Base-by-base conservation (phyloP, 345 rosid species). In the Triadica sebifera region DNA sequence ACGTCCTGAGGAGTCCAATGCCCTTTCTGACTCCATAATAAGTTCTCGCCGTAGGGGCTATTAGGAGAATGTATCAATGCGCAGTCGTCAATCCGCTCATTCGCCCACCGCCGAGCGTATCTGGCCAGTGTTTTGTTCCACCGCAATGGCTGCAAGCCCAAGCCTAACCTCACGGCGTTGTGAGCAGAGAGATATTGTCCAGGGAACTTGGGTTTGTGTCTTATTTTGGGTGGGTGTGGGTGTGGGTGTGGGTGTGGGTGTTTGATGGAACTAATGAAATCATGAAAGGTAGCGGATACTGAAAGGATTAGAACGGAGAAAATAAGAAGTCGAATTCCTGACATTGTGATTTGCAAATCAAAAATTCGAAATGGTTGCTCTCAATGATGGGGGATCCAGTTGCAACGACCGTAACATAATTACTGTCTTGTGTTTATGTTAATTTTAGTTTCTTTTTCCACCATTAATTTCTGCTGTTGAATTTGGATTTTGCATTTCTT, bases 31-130 rank as follows among this genome's bases (percentile, higher is more conserved):
- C 82, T 84, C 87, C 87, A 82, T 25, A 89, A 85, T 51, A 89
- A 55, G 82, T 86, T 87, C 77, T 89, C 93, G 1, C 93, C 93
- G 1, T 58, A 86, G 0, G 86, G 87, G 12, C 84, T 85, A 6
- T 71, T 10, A 4, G 71, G 59, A 1, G 85, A 85, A 69, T 87
- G 93, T 43, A 74, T 0, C 58, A 87, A 58, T 47, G 43, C 47
- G 80, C 90, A 89, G 62, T 87, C 89, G 0, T 22, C 10, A 6
- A 34, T 45, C 22, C 85, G 84, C 56, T 67, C 17, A 3, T 49
- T 57, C 2, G 87, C 90, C 86, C 85, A 85, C 12, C 67, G 37
- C 2, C 84, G 78, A 4, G 89, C 83, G 55, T 79, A 85, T 20
- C 71, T 72, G 3, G 85, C 88, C 77, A 87, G 19, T 1, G 68